Conservation (phyloP, 129 eudicot genomes). For the Centaurea solstitialis region DNA sequence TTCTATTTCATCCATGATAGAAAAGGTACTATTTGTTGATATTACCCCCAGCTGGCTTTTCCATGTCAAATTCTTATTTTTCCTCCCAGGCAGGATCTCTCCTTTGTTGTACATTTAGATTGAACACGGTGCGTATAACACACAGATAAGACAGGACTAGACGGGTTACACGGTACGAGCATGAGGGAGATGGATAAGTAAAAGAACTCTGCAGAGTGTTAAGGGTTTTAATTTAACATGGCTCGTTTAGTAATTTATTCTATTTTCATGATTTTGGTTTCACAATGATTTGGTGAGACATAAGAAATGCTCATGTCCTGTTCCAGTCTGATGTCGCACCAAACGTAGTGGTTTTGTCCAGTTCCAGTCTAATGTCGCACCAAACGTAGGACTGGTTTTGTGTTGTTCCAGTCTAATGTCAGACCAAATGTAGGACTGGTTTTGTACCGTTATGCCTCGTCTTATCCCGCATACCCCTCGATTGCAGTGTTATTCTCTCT, state of each 20-base stretch:
- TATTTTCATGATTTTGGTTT: background rate
- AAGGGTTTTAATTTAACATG: background rate
- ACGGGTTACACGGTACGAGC: background rate
- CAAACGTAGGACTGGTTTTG: background rate
- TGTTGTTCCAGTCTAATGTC: background rate
- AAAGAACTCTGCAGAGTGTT: background rate
- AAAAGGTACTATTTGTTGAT: background rate
- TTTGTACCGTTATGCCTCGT: background rate
- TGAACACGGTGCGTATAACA: background rate
- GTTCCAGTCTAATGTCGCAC: background rate
- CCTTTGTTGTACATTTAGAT: background rate
- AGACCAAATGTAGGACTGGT: background rate
- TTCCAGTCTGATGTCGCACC: background rate
- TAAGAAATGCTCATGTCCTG: no score
- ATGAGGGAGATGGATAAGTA: background rate
- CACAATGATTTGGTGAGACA: background rate
- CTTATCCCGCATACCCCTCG: background rate
- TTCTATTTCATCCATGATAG: constrained; percentile 20
- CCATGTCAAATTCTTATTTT: constrained; percentile 7
- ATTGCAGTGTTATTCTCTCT: background rate
- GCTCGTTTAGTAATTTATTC: background rate
- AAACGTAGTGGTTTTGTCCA: background rate
- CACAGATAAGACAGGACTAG: background rate
- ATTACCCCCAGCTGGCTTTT: background rate
- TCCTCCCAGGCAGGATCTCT: background rate